These are phyloP conservation scores for Nannizzia gypsea DNA, from an alignment of 2,329 filamentous ascomycete genomes.

Conservation along the genomic window DNA sequence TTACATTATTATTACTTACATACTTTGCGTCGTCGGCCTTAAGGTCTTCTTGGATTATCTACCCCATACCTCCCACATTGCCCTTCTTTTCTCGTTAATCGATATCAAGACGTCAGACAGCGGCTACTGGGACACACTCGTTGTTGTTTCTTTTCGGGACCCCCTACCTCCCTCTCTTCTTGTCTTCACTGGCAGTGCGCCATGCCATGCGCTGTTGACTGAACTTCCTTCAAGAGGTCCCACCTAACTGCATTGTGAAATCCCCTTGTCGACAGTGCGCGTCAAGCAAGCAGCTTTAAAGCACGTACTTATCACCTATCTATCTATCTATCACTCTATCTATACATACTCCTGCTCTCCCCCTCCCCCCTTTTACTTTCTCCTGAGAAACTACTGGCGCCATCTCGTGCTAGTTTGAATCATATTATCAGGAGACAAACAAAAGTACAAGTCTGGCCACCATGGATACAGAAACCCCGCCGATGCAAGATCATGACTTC, in stretches of 20 bases:
- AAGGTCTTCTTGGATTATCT: background rate
- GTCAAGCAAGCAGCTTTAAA: background rate
- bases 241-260: slow-evolving; percentile 5
- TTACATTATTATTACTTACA: background rate
- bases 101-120: background rate
- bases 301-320: background rate
- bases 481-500: slow-evolving; percentile 35
- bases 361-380: slow-evolving; percentile 2
- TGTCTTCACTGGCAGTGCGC: background rate
- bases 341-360: background rate
- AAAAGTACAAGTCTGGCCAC: background rate
- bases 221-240: background rate
- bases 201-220: slow-evolving; percentile 3
- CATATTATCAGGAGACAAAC: background rate
- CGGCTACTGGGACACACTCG: background rate
- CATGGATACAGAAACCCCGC: slow-evolving; percentile 37
- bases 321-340: background rate
- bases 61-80: background rate
- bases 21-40: slow-evolving; percentile 2
- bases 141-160: background rate
- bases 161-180: background rate
- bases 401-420: background rate
- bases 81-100: background rate
- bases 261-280: background rate
- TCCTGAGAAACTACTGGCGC: background rate